Evolutionary conservation across 345 rosid genomes (phyloP).

Genomic region (Brassica cretica): DNA sequence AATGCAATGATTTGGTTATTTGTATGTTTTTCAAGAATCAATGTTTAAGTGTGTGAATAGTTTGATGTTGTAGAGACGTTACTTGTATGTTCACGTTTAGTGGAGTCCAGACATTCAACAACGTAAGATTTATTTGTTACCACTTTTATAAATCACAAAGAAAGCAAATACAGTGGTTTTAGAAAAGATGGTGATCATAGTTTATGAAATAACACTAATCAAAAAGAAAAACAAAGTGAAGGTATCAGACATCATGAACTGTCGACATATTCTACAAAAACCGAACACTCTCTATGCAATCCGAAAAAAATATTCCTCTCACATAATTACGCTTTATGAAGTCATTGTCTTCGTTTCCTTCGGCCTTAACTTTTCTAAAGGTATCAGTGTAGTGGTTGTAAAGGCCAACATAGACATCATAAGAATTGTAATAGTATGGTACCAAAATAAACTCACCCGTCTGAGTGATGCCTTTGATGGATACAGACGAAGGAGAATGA

Average conservation of each 20-base stretch:
- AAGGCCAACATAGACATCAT: not conserved
- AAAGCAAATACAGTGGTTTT: not conserved
- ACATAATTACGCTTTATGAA: not conserved
- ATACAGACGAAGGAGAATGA: too few species aligned
- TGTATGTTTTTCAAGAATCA: constrained; percentile 19
- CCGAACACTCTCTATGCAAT: not conserved
- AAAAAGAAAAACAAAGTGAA: too few species aligned
- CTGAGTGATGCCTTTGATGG: not conserved
- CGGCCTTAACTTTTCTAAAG: not conserved
- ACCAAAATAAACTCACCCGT: constrained; percentile 11
- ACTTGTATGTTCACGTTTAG: constrained; percentile 3
- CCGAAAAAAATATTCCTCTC: not conserved
- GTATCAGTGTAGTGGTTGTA: not conserved
- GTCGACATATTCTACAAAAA: not conserved
- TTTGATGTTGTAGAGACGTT: too few species aligned
- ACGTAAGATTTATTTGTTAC: constrained; percentile 6
- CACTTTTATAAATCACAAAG: not conserved
- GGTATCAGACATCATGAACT: too few species aligned
- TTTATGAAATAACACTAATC: too few species aligned
- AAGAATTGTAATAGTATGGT: not conserved
- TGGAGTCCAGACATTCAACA: not conserved
- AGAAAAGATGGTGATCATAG: not conserved
- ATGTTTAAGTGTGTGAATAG: not conserved
- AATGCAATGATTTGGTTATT: not conserved
- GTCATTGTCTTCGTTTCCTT: not conserved